Evolutionary conservation across 1,284 basidiomycete genomes (phyloP).

Genomic region (Mycosarcoma mackinlayi): DNA sequence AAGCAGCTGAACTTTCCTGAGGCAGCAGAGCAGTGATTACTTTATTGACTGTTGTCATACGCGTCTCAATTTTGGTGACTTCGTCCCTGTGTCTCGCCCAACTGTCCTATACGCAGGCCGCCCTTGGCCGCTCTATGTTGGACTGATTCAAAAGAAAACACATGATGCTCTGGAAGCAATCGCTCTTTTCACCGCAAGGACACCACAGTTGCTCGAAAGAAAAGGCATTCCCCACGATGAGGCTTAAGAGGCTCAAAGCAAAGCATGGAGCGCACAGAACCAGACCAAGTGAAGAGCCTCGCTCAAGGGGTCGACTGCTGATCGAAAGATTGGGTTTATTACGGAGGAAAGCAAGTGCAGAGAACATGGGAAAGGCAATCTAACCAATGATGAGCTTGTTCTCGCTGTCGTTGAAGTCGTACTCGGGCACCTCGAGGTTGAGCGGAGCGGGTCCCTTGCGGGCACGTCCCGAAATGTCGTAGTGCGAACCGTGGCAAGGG

Average conservation of each 20-base stretch:
- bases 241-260: neutral
- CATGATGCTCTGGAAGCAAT: too few species aligned
- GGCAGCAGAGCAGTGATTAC: conserved; percentile 26
- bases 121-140: too few species aligned
- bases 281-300: too few species aligned
- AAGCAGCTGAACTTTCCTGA: neutral
- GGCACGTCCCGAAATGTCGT: conserved; percentile 94
- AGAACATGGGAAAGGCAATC: conserved; percentile 1
- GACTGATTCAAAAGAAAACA: too few species aligned
- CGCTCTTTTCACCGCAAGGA: too few species aligned
- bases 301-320: too few species aligned
- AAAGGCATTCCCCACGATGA: too few species aligned
- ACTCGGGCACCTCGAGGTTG: conserved; percentile 83
- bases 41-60: too few species aligned
- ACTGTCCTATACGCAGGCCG: too few species aligned
- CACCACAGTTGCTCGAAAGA: too few species aligned
- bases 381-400: conserved; percentile 87
- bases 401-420: conserved; percentile 69
- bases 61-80: neutral
- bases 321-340: conserved; percentile 1
- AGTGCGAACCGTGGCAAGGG: conserved; percentile 95
- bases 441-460: conserved; percentile 85
- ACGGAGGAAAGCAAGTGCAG: neutral
- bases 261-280: too few species aligned
- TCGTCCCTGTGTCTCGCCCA: conserved; percentile 21